Evolutionary conservation across 106 monocot genomes (phyloP), one percentile per base, ranked within the genome.

Genomic region (Iris macrosiphon): DNA sequence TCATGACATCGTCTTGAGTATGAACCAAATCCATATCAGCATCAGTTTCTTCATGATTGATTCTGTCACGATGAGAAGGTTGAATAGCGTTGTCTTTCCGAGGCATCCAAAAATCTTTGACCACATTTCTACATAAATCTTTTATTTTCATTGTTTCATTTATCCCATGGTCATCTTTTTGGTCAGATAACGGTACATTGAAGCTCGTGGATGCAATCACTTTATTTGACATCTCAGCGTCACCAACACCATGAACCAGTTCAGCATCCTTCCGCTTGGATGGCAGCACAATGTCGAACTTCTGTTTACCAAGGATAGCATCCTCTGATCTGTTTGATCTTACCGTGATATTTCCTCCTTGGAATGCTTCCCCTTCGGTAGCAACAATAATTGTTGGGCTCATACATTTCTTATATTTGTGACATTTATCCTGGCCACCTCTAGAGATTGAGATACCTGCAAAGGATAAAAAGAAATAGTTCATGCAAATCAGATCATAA

Each of bases 371-470:
- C 19, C 30, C 18, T 49, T 13, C 45, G 35, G 7, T 23, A 18
- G 31, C 17, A 44, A 32, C 31, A 62, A 15, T 20, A 31, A 19
- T 33, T 64, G 40, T 27, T 58, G 53, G 34, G 13, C 48, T 25
- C 20, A 21, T 33, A 15, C 20, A 35, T 54, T 58, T 57, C 33
- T 56, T 25, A 47, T 18, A 25, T 19, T 44, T 44, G 41, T 49
- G 15, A n/a, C 16, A 29, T 8, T 21, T 48, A 61, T 43, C 23
- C 24, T 12, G 20, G 31, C 32, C 27, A 41, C n/a, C 66, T 34
- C 53, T 71, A 20, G 15, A 35, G 19, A 64, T 18, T 20, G 21
- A 21, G 34, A 40, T 30, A 64, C 52, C 72, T 79, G 60, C 15
- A 9, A 38, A 70, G 20, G 31, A n/a, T n/a, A 41, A 7, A 59